phyloP scores from a whole-genome alignment of 768 basidiomycete genomes.

The Pulveroboletus sp. region DNA sequence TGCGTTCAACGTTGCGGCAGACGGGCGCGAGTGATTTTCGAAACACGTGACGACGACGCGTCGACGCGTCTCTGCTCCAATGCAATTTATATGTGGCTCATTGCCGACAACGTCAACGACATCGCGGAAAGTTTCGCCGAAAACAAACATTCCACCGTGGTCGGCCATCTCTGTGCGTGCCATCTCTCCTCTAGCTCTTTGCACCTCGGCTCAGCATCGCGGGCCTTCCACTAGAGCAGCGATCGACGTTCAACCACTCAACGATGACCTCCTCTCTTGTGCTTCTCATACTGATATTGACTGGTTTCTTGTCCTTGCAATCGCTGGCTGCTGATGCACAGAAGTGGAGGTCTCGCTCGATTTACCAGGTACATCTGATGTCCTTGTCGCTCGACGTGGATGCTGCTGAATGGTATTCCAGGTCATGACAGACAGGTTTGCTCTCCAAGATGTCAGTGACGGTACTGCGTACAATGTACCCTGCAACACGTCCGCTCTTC shows the following conservation, averaged over 20 bases:
- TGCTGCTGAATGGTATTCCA: slow-evolving; percentile 13
- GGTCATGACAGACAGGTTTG: slow-evolving; percentile 59
- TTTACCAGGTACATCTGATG: slow-evolving; percentile 43
- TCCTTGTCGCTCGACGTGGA: neutral
- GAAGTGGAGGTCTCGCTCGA: slow-evolving; percentile 49
- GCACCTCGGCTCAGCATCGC: neutral
- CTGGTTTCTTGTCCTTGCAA: slow-evolving; percentile 2
- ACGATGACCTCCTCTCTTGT: slow-evolving; percentile 7
- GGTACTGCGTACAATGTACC: slow-evolving; percentile 27
- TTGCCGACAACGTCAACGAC: slow-evolving; percentile 25
- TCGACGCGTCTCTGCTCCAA: neutral
- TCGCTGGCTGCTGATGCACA: slow-evolving; percentile 37
- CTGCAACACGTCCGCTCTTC: slow-evolving; percentile 44
- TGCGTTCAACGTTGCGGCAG: too few species aligned
- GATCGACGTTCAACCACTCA: neutral
- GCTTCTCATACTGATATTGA: slow-evolving; percentile 9
- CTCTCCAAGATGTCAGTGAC: slow-evolving; percentile 37
- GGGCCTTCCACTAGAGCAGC: slow-evolving; percentile 1
- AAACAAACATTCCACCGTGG: slow-evolving; percentile 2
- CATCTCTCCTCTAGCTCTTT: slow-evolving; percentile 2
- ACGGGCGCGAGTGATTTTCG: slow-evolving; percentile 14
- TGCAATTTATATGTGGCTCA: slow-evolving; percentile 7
- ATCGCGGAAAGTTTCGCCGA: slow-evolving; percentile 6
- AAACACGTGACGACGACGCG: slow-evolving; percentile 26
- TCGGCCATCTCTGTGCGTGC: neutral